phyloP scores from a whole-genome alignment of 805 yeast species.

The Wickerhamomyces bisporus region DNA sequence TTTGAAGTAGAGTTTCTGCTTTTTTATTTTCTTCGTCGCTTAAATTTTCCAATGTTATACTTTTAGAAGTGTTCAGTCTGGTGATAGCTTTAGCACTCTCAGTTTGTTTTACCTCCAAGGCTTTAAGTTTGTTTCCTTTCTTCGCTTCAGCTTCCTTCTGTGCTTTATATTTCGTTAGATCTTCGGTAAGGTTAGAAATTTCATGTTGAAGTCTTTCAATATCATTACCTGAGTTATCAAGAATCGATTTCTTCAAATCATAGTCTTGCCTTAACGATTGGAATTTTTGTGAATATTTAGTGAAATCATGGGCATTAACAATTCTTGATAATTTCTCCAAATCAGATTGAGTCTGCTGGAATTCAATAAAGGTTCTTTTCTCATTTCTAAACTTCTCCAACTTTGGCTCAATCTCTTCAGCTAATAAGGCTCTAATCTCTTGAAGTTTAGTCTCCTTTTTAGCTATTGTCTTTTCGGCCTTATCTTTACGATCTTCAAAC shows the following conservation, averaged over 20 bases:
- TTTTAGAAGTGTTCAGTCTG: constrained; percentile 58
- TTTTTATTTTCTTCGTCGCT: constrained; percentile 45
- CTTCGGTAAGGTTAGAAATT: constrained; percentile 52
- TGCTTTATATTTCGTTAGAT: constrained; percentile 46
- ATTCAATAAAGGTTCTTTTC: constrained; percentile 78
- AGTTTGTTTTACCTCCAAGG: constrained; percentile 53
- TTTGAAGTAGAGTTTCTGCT: constrained; percentile 27
- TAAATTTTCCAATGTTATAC: constrained; percentile 51
- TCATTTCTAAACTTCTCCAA: constrained; percentile 75
- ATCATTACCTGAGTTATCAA: constrained; percentile 37
- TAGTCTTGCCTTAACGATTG: constrained; percentile 39
- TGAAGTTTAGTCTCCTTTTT: constrained; percentile 82
- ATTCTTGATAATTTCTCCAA: constrained; percentile 69
- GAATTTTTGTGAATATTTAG: constrained; percentile 35
- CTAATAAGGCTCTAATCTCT: constrained; percentile 66
- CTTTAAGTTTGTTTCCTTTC: constrained; percentile 56
- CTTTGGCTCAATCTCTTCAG: constrained; percentile 91
- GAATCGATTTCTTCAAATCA: constrained; percentile 34
- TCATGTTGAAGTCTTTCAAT: constrained; percentile 48
- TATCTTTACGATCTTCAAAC: constrained; percentile 89
- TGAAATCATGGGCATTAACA: constrained; percentile 73
- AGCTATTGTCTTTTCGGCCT: constrained; percentile 86
- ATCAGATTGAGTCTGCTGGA: constrained; percentile 77
- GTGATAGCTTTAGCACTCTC: constrained; percentile 58
- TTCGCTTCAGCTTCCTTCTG: constrained; percentile 53